A percentile compares a stretch with the other conserved stretches of the same genome.
phyloP scores from a whole-genome alignment of 2,329 filamentous ascomycete species.

The Scleromitrula shiraiana region DNA sequence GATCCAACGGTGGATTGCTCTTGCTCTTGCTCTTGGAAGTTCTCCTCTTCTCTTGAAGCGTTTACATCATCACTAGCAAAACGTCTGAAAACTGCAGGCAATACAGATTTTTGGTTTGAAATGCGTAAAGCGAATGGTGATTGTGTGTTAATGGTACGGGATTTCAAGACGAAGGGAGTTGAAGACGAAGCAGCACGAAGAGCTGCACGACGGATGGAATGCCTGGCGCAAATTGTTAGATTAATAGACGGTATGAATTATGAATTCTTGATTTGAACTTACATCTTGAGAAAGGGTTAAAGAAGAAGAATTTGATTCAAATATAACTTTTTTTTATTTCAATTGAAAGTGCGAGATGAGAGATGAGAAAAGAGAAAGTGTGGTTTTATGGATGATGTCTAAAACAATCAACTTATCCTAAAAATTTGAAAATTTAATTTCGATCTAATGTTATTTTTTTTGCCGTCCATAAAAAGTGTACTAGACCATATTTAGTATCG shows the following conservation, averaged over 20 bases:
- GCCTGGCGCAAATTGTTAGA: constrained; percentile 20
- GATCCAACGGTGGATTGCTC: constrained; percentile 20
- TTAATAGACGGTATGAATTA: not conserved
- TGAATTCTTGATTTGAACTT: constrained; percentile 11
- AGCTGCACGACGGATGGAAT: constrained; percentile 45
- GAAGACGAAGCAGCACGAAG: constrained; percentile 41
- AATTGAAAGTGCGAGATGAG: too few relatives aligned
- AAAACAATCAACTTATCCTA: too few relatives aligned
- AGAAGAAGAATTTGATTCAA: too few relatives aligned
- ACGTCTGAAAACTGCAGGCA: constrained; percentile 35
- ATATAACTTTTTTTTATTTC: too few relatives aligned
- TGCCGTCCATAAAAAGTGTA: too few relatives aligned
- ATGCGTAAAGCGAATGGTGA: constrained; percentile 29
- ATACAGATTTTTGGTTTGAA: constrained; percentile 30
- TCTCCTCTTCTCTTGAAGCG: constrained; percentile 19
- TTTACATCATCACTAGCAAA: constrained; percentile 38
- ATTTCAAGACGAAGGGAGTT: constrained; percentile 35
- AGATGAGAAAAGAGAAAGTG: not conserved
- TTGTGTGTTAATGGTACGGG: constrained; percentile 33
- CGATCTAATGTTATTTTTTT: too few relatives aligned
- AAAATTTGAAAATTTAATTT: too few relatives aligned
- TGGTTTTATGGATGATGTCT: too few relatives aligned
- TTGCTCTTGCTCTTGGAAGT: constrained; percentile 17
- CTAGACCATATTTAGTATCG: too few relatives aligned
- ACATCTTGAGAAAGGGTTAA: too few relatives aligned